Evolutionary conservation across 257 asterid genomes (phyloP).

Genomic region (Haberlea rhodopensis): DNA sequence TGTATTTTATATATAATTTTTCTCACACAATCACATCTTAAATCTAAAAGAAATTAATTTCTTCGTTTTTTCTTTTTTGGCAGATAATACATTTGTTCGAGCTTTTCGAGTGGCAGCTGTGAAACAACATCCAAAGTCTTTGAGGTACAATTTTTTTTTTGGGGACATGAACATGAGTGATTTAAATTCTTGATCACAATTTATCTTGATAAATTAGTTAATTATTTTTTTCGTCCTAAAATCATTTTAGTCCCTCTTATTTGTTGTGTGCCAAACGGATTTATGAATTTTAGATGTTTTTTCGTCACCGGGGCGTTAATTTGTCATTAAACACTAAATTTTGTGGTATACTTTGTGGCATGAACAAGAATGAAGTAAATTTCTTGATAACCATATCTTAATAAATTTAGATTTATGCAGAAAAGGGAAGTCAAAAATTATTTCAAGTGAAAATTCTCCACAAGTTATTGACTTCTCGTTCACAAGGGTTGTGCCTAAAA

Average conservation of each 20-base stretch:
- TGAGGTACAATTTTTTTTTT: constrained; percentile 40
- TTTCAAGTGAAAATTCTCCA: constrained; percentile 39
- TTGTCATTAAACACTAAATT: too few species aligned
- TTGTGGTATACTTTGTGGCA: too few species aligned
- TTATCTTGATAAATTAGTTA: too few species aligned
- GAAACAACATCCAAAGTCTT: constrained; percentile 32
- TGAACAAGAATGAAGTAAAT: not conserved
- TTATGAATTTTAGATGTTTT: too few species aligned
- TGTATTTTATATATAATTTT: too few species aligned
- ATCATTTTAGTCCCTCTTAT: too few species aligned
- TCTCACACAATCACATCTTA: not conserved
- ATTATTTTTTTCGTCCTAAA: too few species aligned
- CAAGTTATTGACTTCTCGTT: constrained; percentile 46
- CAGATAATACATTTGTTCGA: constrained; percentile 42
- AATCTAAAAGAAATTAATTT: not conserved
- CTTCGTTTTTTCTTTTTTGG: constrained; percentile 1
- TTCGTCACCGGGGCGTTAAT: too few species aligned
- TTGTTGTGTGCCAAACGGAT: too few species aligned
- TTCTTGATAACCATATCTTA: constrained; percentile 1
- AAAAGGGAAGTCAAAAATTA: constrained; percentile 32
- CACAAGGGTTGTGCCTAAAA: constrained; percentile 42
- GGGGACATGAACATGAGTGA: too few species aligned
- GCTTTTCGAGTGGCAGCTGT: constrained; percentile 38
- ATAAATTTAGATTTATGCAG: constrained; percentile 33
- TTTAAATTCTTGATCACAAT: too few species aligned